Evolutionary conservation across 371 early-diverging fungal genomes (phyloP), one percentile per base, ranked within the genome.

Genomic region (Phascolomyces articulosus): DNA sequence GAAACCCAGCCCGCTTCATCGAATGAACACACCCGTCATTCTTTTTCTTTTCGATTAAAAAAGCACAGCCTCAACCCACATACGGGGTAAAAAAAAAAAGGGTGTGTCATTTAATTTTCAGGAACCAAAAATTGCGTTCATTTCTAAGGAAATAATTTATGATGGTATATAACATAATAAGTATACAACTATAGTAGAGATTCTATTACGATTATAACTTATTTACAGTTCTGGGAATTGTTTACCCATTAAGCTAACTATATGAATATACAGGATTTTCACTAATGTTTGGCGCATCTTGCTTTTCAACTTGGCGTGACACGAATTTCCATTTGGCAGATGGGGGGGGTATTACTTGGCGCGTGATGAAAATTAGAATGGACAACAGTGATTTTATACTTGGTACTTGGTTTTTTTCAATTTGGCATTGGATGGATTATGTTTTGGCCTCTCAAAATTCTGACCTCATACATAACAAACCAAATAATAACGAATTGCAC

Each of bases 321-420:
- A 44, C 44, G 44, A 44, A 44, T 44, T 44, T 44, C 44, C 44
- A 44, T 44, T 44, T 44, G 44, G 44, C 44, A 44, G 44, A 44
- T 44, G 44, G 44, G 44, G 44, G 44, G 44, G 16, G 16, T 16
- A 16, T 44, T 13, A 44, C 44, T 44, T 44, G 44, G 44, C 44
- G 44, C 44, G n/a, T 44, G 44, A 44, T 34, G 34, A 44, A 44
- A 44, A 44, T 8, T 44, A 44, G 16, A 44, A 44, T 3, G 44
- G 8, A 0, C n/a, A 2, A 44, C 8, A 44, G 44, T 44, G 44
- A 13, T 38, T 38, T 38, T 38, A 9, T 38, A 38, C 38, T 38
- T 38, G 38, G 38, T 13, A 38, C 38, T 38, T 38, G 38, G 38
- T 38, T 38, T 38, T 41, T 41, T 41, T 41, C 16, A 15, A 16